phyloP scores from a whole-genome alignment of 306 rosid species.

The Sechiopsis laciniata region DNA sequence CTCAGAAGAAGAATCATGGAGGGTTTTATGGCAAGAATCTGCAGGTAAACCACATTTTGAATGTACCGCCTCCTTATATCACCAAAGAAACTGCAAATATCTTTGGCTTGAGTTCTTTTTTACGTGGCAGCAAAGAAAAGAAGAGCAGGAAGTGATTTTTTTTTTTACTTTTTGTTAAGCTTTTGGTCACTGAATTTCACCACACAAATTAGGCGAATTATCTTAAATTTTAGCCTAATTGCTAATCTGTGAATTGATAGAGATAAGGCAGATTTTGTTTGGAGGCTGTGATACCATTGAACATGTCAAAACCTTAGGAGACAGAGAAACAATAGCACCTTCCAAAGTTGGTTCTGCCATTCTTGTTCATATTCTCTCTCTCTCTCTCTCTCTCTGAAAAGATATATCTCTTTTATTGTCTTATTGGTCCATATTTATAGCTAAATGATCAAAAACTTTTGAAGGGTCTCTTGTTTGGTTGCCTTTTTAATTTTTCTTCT shows the following conservation, averaged over 20 bases:
- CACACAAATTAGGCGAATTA: background rate
- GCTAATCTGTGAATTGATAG: background rate
- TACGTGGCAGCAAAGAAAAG: conserved; percentile 51
- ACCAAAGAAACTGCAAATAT: conserved; percentile 58
- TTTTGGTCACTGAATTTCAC: background rate
- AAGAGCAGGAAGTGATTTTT: background rate
- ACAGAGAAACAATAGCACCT: background rate
- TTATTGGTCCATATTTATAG: conserved; percentile 12
- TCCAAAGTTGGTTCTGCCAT: background rate
- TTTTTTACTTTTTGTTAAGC: background rate
- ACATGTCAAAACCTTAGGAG: background rate
- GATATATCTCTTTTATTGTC: conserved; percentile 16
- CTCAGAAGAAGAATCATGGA: conserved; percentile 57
- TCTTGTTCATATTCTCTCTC: conserved; percentile 32
- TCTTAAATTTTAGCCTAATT: background rate
- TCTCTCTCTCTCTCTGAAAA: conserved; percentile 26
- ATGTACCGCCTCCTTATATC: conserved; percentile 71
- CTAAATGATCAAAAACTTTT: background rate
- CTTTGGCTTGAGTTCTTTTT: conserved; percentile 65
- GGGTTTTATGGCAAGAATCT: conserved; percentile 49
- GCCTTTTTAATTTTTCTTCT: conserved; percentile 11
- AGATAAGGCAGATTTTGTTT: background rate
- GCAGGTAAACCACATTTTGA: conserved; percentile 59
- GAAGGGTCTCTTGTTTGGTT: conserved; percentile 13
- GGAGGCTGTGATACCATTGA: background rate